phyloP scores from a whole-genome alignment of 257 asterid species.

The Solanum neorickii region DNA sequence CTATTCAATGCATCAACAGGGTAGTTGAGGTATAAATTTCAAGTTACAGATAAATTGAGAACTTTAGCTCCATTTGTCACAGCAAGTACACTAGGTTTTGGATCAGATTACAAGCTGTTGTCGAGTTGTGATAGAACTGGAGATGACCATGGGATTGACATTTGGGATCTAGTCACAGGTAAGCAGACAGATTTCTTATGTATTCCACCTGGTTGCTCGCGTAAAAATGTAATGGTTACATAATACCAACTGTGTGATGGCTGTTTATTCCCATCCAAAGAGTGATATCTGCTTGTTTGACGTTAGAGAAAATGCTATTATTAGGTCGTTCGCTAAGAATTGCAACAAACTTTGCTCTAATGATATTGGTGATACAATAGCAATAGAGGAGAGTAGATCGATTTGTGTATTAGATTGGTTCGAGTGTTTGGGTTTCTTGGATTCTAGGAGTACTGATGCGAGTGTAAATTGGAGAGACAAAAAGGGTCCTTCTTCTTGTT shows the following conservation, averaged over 20 bases:
- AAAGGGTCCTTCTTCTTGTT: too few species aligned
- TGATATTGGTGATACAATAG: constrained; percentile 44
- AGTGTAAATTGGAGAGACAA: not conserved
- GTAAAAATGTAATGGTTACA: constrained; percentile 32
- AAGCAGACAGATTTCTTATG: constrained; percentile 44
- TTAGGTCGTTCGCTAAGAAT: too few species aligned
- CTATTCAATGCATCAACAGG: constrained; percentile 46
- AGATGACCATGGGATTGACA: too few species aligned
- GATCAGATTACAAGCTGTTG: too few species aligned
- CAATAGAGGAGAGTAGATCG: not conserved
- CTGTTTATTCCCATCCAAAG: too few species aligned
- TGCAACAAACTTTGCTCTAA: too few species aligned
- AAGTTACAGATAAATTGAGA: constrained; percentile 17
- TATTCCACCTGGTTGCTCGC: too few species aligned
- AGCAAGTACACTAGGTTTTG: too few species aligned
- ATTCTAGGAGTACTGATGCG: constrained; percentile 43
- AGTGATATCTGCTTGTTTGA: constrained; percentile 26
- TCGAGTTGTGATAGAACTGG: too few species aligned
- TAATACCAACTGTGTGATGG: constrained; percentile 45
- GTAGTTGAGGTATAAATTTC: constrained; percentile 45
- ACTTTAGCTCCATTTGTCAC: too few species aligned
- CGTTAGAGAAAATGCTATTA: constrained; percentile 2
- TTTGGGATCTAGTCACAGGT: constrained; percentile 9
- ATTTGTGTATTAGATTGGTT: constrained; percentile 52
- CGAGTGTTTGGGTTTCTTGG: constrained; percentile 79